phyloP scores from a whole-genome alignment of 2,329 filamentous ascomycete species.

The Aspergillus japonicus region DNA sequence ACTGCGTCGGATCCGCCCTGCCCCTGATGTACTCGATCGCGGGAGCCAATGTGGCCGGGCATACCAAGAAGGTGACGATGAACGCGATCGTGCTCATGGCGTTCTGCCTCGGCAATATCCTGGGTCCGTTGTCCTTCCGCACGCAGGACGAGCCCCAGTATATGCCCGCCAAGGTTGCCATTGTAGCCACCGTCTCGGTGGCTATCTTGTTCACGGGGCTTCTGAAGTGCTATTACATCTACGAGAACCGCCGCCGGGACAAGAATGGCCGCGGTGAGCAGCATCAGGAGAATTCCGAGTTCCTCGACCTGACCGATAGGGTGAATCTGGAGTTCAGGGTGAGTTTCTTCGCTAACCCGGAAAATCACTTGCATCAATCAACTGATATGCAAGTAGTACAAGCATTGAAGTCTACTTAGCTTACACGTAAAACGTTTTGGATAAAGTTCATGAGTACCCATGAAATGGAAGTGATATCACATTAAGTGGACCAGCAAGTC shows the following conservation, averaged over 20 bases:
- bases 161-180: conserved; percentile 40
- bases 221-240: conserved; percentile 27
- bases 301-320: conserved; percentile 35
- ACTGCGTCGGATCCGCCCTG: conserved; percentile 39
- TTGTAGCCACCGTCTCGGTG: conserved; percentile 33
- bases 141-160: conserved; percentile 44
- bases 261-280: conserved; percentile 18
- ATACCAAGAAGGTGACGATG: conserved; percentile 52
- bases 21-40: conserved; percentile 44
- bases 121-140: conserved; percentile 48
- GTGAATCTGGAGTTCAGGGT: conserved; percentile 31
- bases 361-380: neutral
- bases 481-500: neutral
- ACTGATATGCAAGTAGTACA: conserved; percentile 2
- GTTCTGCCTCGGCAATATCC: conserved; percentile 46
- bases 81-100: conserved; percentile 48
- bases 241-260: conserved; percentile 33
- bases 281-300: conserved; percentile 27
- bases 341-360: neutral
- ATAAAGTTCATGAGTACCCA: too few species aligned
- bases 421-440: too few species aligned
- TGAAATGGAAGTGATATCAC: neutral
- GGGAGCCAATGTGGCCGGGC: conserved; percentile 47
- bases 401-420: neutral
- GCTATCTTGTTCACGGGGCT: conserved; percentile 27